phyloP scores from a whole-genome alignment of 78 protist genomes.

The Pelomyxa schiedti region DNA sequence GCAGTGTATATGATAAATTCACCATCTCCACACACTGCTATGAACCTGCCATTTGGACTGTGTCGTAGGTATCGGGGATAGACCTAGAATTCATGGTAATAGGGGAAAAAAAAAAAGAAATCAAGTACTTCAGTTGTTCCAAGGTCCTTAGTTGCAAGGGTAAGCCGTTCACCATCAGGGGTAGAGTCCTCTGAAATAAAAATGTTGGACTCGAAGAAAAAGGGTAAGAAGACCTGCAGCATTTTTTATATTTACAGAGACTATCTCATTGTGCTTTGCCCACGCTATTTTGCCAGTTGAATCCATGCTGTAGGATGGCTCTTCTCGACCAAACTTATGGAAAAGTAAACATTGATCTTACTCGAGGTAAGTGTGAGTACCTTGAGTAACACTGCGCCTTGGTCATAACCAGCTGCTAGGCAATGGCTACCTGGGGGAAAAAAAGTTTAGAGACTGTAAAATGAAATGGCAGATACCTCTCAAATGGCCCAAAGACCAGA shows the following conservation, averaged over 20 bases:
- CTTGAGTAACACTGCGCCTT: conserved; percentile 20
- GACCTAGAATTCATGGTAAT: not conserved
- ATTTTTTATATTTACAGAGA: conserved; percentile 43
- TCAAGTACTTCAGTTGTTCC: conserved; percentile 76
- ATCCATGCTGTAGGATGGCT: conserved; percentile 90
- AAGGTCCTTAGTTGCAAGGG: conserved; percentile 67
- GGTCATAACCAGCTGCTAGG: conserved; percentile 75
- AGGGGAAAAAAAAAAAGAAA: no score
- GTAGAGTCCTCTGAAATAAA: not conserved
- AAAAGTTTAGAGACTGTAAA: no score
- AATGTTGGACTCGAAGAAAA: no score
- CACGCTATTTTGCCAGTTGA: conserved; percentile 77
- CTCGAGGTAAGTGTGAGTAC: no score
- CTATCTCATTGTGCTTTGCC: conserved; percentile 75
- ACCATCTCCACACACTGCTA: conserved; percentile 92
- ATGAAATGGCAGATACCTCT: conserved; percentile 69
- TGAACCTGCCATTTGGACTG: conserved; percentile 85
- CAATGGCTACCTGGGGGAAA: no score
- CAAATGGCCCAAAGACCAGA: conserved; percentile 74
- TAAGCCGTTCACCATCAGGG: conserved; percentile 79
- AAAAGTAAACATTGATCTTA: not conserved
- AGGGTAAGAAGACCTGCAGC: not conserved
- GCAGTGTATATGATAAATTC: conserved; percentile 95
- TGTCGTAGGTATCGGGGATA: conserved; percentile 72
- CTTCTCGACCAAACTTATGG: conserved; percentile 81